Base-by-base conservation (phyloP, 2,329 filamentous ascomycete species). In the Pseudopithomyces chartarum region DNA sequence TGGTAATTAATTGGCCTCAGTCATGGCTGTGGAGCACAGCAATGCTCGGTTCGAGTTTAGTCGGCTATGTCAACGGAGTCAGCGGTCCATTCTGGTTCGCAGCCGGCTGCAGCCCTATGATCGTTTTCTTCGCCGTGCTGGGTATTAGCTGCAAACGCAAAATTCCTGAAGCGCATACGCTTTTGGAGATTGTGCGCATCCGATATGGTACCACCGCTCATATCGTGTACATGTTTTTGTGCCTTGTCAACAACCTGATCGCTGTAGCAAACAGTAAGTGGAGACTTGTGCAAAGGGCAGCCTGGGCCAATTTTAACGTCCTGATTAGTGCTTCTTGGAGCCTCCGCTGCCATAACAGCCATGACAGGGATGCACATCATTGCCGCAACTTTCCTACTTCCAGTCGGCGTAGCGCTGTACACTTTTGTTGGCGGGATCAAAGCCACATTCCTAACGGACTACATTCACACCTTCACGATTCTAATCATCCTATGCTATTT, bases 81-180 rank as follows among this genome's bases (percentile, higher is more conserved):
- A 80, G 82, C 1, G 82, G 82, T 0, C 83, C 83, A 0, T 85
- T 86, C 53, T 86, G 83, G 83, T 86, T 62, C 43, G 65, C 82
- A 2, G 82, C 82, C 44, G 84, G 83, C 1, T 83, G 81, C 48
- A 82, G 79, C 10, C 80, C 82, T 0, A 84, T 84, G 80, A 85
- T 85, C 42, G 80, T 83, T 0, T 83, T 85, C 65, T 84, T 85
- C 47, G 77, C 83, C 0, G 59, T 84, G 0, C 67, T 84, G 1
- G 81, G 80, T 0, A 82, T 84, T 11, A 79, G 78, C 0, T 82
- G 80, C 68, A 85, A 85, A 55, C 64, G 80, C 26, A 80, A 82
- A 29, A 80, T 83, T 1, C 82, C 82, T 0, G 78, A 84, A 52
- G 83, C 83, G 0, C 82, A 85, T 56, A 85, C 83, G 0, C 74